Evolutionary conservation across 805 yeast species (phyloP).

Genomic region (Sugiyamaella boreocaroliniensis): DNA sequence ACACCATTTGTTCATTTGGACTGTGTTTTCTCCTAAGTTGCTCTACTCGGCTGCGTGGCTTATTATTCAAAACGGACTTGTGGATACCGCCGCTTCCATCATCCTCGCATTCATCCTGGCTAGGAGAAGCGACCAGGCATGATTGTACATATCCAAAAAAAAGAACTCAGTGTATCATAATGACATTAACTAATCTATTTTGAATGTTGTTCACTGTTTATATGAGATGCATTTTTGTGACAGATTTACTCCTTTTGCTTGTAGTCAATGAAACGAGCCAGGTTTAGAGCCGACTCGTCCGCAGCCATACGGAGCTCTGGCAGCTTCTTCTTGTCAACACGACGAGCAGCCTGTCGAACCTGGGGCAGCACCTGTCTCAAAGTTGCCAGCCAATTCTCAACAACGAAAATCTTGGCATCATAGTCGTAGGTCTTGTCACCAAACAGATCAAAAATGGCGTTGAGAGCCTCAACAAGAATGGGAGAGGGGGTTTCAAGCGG

Average conservation of each 20-base stretch:
- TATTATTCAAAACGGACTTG: conserved; percentile 24
- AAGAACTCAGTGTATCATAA: background rate
- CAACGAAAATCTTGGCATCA: conserved; percentile 61
- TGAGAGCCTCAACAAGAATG: conserved; percentile 52
- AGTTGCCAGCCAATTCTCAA: conserved; percentile 39
- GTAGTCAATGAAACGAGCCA: conserved; percentile 72
- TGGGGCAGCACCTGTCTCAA: conserved; percentile 41
- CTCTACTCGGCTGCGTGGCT: conserved; percentile 76
- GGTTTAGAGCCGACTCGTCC: conserved; percentile 58
- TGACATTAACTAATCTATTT: background rate
- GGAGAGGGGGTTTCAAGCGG: conserved; percentile 32
- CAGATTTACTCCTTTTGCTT: conserved; percentile 35
- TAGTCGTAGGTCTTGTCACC: conserved; percentile 65
- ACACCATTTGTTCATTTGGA: conserved; percentile 92
- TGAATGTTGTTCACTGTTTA: too few relatives aligned
- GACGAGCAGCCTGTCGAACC: conserved; percentile 50
- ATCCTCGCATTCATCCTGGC: background rate
- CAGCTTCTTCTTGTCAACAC: conserved; percentile 59
- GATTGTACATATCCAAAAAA: background rate
- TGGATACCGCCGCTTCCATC: conserved; percentile 14
- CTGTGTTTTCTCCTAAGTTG: conserved; percentile 91
- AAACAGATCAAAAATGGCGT: conserved; percentile 68
- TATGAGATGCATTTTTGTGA: too few relatives aligned
- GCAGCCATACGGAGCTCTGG: conserved; percentile 53
- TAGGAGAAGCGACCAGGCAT: background rate